phyloP scores from a whole-genome alignment of 257 asterid genomes.

The Solanum medicagineum region DNA sequence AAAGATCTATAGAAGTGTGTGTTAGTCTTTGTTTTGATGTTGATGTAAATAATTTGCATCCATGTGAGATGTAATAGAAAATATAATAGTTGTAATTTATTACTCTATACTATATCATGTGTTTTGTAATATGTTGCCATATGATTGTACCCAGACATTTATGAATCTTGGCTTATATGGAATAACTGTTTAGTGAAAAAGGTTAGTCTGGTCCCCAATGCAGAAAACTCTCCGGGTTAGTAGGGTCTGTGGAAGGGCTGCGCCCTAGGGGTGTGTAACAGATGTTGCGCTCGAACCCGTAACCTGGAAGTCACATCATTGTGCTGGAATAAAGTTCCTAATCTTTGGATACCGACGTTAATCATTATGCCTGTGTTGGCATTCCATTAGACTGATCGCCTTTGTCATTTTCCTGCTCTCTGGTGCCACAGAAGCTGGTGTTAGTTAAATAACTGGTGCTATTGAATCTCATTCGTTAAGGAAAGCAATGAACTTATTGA shows the following conservation, averaged over 20 bases:
- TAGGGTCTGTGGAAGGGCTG: not conserved
- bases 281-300: not conserved
- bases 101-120: not conserved
- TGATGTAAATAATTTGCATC: not conserved
- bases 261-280: not conserved
- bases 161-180: not conserved
- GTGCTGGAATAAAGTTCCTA: not conserved
- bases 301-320: not conserved
- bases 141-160: not conserved
- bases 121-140: not conserved
- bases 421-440: not conserved
- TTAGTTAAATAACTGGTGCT: not conserved
- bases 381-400: not conserved
- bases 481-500: not conserved
- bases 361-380: not conserved
- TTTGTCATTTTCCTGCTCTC: not conserved
- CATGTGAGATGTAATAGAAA: constrained; percentile 12
- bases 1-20: not conserved
- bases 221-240: not conserved
- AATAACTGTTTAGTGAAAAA: not conserved
- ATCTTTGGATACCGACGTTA: not conserved
- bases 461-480: not conserved
- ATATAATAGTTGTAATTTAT: not conserved
- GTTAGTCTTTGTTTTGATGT: not conserved
- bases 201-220: not conserved